phyloP scores from a whole-genome alignment of 148 eudicot genomes.

The Bassia scoparia region DNA sequence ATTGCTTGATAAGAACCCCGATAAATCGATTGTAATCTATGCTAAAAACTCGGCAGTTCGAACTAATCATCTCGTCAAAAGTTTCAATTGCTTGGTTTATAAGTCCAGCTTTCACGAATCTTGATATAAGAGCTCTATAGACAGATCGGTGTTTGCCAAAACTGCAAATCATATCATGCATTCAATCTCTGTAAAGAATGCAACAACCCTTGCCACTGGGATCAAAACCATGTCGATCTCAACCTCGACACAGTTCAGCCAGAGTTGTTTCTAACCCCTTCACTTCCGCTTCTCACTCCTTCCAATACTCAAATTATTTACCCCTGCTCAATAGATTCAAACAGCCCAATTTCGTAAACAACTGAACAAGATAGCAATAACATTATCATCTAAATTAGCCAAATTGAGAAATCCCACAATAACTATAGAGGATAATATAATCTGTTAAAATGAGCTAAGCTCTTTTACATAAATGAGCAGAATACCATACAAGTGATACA shows the following conservation, averaged over 20 bases:
- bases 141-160: slow-evolving; percentile 63
- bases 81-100: slow-evolving; percentile 71
- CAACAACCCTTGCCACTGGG: slow-evolving; percentile 36
- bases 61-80: slow-evolving; percentile 81
- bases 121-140: slow-evolving; percentile 70
- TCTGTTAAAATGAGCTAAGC: no score
- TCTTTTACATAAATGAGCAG: not conserved
- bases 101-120: slow-evolving; percentile 76
- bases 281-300: not conserved
- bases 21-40: slow-evolving; percentile 84
- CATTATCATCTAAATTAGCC: not conserved
- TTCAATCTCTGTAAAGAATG: slow-evolving; percentile 42
- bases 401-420: no score
- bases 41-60: slow-evolving; percentile 75
- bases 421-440: no score
- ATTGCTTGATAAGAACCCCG: slow-evolving; percentile 71
- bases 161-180: slow-evolving; percentile 67
- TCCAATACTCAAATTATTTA: slow-evolving; percentile 4
- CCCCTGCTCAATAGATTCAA: slow-evolving; percentile 12
- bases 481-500: not conserved
- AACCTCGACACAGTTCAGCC: slow-evolving; percentile 10
- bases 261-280: not conserved
- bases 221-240: slow-evolving; percentile 25
- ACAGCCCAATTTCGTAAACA: not conserved
- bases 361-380: not conserved